Evolutionary conservation across 2,329 filamentous ascomycete species (phyloP), one percentile per base, ranked within the genome.

Genomic region (Lachnellula arida): DNA sequence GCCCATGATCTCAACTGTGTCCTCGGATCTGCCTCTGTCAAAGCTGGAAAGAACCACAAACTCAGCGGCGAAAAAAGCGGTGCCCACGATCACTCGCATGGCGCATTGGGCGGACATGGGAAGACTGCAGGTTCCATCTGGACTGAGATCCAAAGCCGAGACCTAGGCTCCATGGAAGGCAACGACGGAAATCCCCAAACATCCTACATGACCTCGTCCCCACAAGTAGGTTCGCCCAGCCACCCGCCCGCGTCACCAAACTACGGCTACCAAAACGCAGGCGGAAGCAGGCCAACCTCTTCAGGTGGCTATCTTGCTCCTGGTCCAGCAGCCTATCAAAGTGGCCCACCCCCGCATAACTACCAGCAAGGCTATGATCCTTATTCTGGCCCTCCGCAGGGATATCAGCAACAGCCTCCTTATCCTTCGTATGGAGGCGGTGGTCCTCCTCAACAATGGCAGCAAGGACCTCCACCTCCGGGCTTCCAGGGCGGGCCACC

Each of bases 21-120:
- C n/a, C 80, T 99, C 9, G 87, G 84, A 48, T 91, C 91, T 0
- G 85, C 95, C 53, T 91, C 89, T 6, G 94, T 99, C 57, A 87
- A 84, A 67, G 78, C 80, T 8, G 91, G 93, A 46, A 87, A 86
- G 70, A 99, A 97, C 70, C 91, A 96, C 70, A 74, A 71, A 12
- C 71, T 81, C 19, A 71, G 73, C 39, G 63, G 70, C 11, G 62
- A 68, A 7, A 63, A 65, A 19, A 64, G 59, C 6, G 62, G 67
- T 14, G 71, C 72, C 23, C 68, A 65, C 44, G 60, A 60, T 12
- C 65, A 67, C 37, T 63, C 63, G 15, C 71, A 72, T 40, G 66
- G 70, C 22, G 58, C 66, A 22, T 62, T 70, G 3, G 69, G 68
- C 8, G 76, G 77, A n/a, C 75, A 78, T 62, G 81, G 82, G 23